Conservation (phyloP, 208 protist genomes). For the Trypanosoma cruzi region DNA sequence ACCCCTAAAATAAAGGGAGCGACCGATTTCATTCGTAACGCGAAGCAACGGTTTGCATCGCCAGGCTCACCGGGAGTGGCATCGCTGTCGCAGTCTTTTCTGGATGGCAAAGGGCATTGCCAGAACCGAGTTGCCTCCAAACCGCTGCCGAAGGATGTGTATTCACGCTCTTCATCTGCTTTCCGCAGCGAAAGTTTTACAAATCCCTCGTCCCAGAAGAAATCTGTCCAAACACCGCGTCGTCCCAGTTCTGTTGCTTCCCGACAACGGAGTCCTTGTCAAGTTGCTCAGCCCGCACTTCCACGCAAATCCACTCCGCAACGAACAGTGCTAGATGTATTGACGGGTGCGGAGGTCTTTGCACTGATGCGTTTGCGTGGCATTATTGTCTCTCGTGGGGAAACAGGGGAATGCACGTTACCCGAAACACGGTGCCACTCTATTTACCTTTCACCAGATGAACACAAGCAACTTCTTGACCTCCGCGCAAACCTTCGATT, state of each 20-base stretch:
- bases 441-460: slow-evolving; percentile 61
- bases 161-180: slow-evolving; percentile 1
- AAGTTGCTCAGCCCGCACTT: neutral
- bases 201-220: neutral
- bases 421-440: slow-evolving; percentile 51
- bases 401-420: slow-evolving; percentile 61
- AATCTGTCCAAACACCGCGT: neutral
- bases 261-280: neutral
- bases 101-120: neutral
- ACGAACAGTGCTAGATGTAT: slow-evolving; percentile 42
- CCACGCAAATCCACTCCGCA: slow-evolving; percentile 32
- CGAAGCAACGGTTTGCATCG: slow-evolving; percentile 4
- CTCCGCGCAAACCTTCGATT: slow-evolving; percentile 42
- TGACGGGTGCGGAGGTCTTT: slow-evolving; percentile 79
- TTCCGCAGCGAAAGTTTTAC: neutral
- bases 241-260: neutral
- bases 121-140: neutral
- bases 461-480: slow-evolving; percentile 64
- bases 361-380: slow-evolving; percentile 75
- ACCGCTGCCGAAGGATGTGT: neutral
- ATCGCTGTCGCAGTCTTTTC: neutral
- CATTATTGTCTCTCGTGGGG: slow-evolving; percentile 62
- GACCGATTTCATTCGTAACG: neutral
- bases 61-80: neutral
- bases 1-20: slow-evolving; percentile 1